Percentiles rank a stretch among this genome's conserved stretches.
Conservation (phyloP, 2,329 filamentous ascomycete species). For the Aspergillus sp. region DNA sequence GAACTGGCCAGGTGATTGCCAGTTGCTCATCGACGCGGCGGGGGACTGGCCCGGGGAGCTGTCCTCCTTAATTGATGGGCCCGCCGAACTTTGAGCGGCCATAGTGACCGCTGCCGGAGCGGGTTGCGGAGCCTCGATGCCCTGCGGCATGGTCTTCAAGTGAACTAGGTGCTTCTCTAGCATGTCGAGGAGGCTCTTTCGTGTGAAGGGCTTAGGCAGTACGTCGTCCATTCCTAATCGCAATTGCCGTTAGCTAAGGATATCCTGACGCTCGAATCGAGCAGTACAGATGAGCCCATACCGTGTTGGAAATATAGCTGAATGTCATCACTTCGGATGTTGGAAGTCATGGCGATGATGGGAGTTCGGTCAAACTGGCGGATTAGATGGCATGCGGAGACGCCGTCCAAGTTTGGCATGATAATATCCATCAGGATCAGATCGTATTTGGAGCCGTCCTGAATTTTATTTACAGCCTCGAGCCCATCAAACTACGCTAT, state of each 20-base stretch:
- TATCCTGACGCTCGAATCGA: background rate
- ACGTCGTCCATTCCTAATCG: conserved; percentile 90
- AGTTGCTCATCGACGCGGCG: conserved; percentile 57
- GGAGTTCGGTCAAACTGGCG: conserved; percentile 80
- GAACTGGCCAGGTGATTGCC: conserved; percentile 63
- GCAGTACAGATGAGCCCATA: conserved; percentile 47
- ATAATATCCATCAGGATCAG: conserved; percentile 90
- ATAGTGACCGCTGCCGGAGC: conserved; percentile 44
- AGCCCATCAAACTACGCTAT: conserved; percentile 74
- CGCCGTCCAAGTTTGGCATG: conserved; percentile 93
- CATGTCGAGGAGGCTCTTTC: conserved; percentile 78
- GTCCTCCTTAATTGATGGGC: conserved; percentile 62
- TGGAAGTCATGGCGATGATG: conserved; percentile 98
- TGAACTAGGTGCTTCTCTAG: conserved; percentile 86
- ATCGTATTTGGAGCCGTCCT: conserved; percentile 63
- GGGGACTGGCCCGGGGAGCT: conserved; percentile 64
- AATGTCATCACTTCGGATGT: conserved; percentile 94
- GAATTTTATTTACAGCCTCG: conserved; percentile 86
- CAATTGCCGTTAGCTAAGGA: conserved; percentile 21
- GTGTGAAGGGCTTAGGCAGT: conserved; percentile 93
- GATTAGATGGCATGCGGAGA: conserved; percentile 91
- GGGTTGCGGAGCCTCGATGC: conserved; percentile 51
- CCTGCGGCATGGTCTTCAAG: conserved; percentile 67
- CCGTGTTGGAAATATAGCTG: conserved; percentile 96
- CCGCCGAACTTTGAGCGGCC: conserved; percentile 49